Conservation (phyloP, 805 yeast species). For the Komagataella ulmi region DNA sequence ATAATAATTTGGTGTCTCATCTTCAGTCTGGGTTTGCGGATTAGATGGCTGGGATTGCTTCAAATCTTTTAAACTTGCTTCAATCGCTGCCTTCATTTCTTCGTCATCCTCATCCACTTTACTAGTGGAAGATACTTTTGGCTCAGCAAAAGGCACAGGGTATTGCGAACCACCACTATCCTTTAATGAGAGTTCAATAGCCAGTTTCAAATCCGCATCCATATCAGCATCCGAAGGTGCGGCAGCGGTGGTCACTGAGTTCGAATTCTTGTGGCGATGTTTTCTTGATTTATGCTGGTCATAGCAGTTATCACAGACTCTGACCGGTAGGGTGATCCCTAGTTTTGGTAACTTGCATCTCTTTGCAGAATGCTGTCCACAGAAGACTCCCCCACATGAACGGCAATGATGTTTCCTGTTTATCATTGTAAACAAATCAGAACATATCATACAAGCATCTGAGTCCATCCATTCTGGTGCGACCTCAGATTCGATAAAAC, state of each 20-base stretch:
- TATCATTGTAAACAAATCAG: conserved; percentile 62
- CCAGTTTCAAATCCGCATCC: conserved; percentile 66
- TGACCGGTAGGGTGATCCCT: conserved; percentile 79
- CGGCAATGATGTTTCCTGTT: conserved; percentile 95
- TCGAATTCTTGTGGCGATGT: conserved; percentile 10
- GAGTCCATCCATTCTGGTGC: conserved; percentile 98
- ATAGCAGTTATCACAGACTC: conserved; percentile 88
- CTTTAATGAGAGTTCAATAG: conserved; percentile 65
- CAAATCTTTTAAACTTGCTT: conserved; percentile 73
- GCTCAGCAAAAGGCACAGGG: conserved; percentile 4
- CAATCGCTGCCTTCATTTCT: conserved; percentile 88
- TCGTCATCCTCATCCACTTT: conserved; percentile 52
- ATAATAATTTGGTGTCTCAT: conserved; percentile 4
- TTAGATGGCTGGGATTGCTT: conserved; percentile 15
- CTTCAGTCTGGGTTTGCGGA: neutral
- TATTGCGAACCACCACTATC: conserved; percentile 24
- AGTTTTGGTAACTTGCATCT: conserved; percentile 60
- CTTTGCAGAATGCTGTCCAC: conserved; percentile 76
- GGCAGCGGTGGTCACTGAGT: conserved; percentile 9
- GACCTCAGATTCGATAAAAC: conserved; percentile 72
- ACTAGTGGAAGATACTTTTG: conserved; percentile 6
- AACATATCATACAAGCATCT: conserved; percentile 91
- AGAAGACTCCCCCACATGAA: conserved; percentile 91
- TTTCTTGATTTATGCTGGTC: conserved; percentile 36
- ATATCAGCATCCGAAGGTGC: conserved; percentile 30